These are phyloP conservation scores for Fusarium sp. DNA, from an alignment of 2,329 filamentous ascomycete genomes.

Conservation along the genomic window DNA sequence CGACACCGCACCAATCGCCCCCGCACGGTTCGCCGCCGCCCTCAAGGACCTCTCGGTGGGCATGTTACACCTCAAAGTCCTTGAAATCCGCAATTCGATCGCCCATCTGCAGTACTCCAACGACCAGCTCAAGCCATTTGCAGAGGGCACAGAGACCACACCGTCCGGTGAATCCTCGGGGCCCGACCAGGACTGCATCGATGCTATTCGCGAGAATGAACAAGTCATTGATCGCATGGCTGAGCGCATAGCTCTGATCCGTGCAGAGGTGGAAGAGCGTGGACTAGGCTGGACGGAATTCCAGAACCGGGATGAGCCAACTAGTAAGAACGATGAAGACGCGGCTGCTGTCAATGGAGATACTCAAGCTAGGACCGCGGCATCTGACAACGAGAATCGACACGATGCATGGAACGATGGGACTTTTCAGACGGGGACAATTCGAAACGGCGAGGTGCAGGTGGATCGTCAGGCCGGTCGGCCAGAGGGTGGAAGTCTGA, in stretches of 20 bases:
- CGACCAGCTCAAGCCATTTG: slow-evolving; percentile 74
- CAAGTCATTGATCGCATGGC: slow-evolving; percentile 73
- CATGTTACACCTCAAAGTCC: slow-evolving; percentile 75
- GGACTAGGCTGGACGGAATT: slow-evolving; percentile 67
- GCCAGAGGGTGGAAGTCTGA: slow-evolving; percentile 56
- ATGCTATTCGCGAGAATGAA: slow-evolving; percentile 78
- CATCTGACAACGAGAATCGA: slow-evolving; percentile 8
- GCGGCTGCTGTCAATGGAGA: slow-evolving; percentile 31
- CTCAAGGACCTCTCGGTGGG: slow-evolving; percentile 71
- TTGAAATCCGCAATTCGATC: slow-evolving; percentile 79
- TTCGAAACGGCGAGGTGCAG: slow-evolving; percentile 59
- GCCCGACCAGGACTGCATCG: slow-evolving; percentile 74
- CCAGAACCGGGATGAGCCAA: slow-evolving; percentile 54
- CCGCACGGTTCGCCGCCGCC: slow-evolving; percentile 70
- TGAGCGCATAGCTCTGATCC: slow-evolving; percentile 70
- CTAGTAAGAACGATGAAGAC: slow-evolving; percentile 44
- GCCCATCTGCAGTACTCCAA: slow-evolving; percentile 78
- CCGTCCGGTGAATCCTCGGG: slow-evolving; percentile 24
- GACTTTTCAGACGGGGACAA: slow-evolving; percentile 68
- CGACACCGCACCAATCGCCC: slow-evolving; percentile 66
- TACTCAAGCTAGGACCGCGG: background rate
- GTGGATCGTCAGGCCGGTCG: slow-evolving; percentile 48
- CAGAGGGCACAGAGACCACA: slow-evolving; percentile 57
- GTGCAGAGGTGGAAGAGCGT: slow-evolving; percentile 67
- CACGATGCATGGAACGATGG: slow-evolving; percentile 67